Percentiles rank a stretch among this genome's conserved stretches.
Evolutionary conservation across 2,329 filamentous ascomycete genomes (phyloP).

Genomic region (Magnaporthiopsis incrustans): DNA sequence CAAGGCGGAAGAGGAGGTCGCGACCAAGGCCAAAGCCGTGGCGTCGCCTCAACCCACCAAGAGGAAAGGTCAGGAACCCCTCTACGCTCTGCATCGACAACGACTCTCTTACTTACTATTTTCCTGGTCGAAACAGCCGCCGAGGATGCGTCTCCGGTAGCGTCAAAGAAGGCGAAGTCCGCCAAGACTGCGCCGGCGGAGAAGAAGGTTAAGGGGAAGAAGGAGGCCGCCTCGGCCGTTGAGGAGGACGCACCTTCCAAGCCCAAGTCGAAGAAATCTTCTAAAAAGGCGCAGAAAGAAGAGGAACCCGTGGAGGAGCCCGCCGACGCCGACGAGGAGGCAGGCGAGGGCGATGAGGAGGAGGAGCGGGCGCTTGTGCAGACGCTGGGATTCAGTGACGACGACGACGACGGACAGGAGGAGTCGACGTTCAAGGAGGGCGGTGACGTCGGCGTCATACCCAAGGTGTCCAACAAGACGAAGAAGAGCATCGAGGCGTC

Average conservation of each 20-base stretch:
- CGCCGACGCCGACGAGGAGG: slow-evolving; percentile 12
- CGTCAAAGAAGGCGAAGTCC: slow-evolving; percentile 17
- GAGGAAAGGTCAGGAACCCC: slow-evolving; percentile 4
- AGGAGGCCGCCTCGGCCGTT: neutral
- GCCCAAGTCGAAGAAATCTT: neutral
- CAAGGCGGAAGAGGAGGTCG: slow-evolving; percentile 1
- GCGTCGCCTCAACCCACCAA: slow-evolving; percentile 5
- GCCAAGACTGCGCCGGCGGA: neutral
- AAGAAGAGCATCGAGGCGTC: slow-evolving; percentile 33
- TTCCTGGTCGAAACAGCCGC: slow-evolving; percentile 11
- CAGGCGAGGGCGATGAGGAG: slow-evolving; percentile 7
- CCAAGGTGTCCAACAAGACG: slow-evolving; percentile 36
- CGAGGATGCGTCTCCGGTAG: slow-evolving; percentile 19
- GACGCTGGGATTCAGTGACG: slow-evolving; percentile 12
- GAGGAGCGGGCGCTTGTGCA: slow-evolving; percentile 12
- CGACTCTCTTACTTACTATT: neutral
- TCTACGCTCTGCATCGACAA: too few relatives aligned
- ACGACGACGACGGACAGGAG: slow-evolving; percentile 10
- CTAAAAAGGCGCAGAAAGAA: slow-evolving; percentile 14
- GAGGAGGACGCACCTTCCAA: neutral
- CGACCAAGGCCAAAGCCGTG: slow-evolving; percentile 2
- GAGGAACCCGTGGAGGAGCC: slow-evolving; percentile 33
- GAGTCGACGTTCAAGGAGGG: slow-evolving; percentile 33
- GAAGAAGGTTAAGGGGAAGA: slow-evolving; percentile 7
- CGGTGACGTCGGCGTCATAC: slow-evolving; percentile 43